Evolutionary conservation across 2,329 filamentous ascomycete genomes (phyloP).

Genomic region (Sporothrix humicola): DNA sequence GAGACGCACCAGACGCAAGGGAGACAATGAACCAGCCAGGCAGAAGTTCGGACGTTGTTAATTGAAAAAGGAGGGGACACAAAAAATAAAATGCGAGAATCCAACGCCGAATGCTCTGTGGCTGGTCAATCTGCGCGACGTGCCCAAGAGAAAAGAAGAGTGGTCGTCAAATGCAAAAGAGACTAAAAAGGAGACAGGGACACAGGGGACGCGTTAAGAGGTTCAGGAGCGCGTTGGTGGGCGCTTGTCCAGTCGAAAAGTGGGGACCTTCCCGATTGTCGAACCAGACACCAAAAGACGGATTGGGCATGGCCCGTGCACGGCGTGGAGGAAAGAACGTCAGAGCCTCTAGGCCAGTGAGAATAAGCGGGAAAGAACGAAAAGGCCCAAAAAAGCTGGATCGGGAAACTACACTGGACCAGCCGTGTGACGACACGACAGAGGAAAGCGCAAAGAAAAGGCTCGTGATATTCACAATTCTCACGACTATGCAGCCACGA

Average conservation of each 20-base stretch:
- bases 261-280: constrained; percentile 15
- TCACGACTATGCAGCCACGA: constrained; percentile 45
- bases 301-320: constrained; percentile 29
- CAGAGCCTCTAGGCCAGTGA: constrained; percentile 6
- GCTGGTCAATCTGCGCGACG: constrained; percentile 29
- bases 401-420: constrained; percentile 10
- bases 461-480: not conserved
- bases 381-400: constrained; percentile 10
- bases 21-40: not conserved
- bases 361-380: constrained; percentile 5
- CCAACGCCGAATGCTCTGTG: constrained; percentile 14
- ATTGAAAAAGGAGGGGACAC: not conserved
- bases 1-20: constrained; percentile 20
- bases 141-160: constrained; percentile 26
- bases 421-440: constrained; percentile 15
- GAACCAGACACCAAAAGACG: not conserved
- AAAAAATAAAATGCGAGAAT: not conserved
- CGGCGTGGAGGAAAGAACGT: constrained; percentile 1
- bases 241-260: constrained; percentile 22
- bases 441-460: not conserved
- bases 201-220: constrained; percentile 37
- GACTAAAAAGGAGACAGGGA: not conserved
- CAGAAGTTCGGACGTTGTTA: not conserved
- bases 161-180: not conserved
- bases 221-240: constrained; percentile 34